Evolutionary conservation across 805 yeast species (phyloP).

Genomic region (Starmerella asiatica): DNA sequence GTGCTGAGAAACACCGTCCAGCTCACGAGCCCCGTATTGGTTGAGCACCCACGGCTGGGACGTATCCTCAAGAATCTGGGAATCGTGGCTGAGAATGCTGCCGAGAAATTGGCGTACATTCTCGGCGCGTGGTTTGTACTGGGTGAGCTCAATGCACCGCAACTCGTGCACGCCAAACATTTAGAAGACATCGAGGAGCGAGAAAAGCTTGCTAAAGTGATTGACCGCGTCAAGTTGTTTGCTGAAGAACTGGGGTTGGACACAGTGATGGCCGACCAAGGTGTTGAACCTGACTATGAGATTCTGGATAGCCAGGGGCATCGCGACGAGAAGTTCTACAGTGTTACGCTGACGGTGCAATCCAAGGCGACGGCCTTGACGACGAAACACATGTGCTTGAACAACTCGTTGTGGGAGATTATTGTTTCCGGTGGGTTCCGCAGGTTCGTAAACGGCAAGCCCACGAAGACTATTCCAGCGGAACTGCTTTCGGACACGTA

Average conservation of each 20-base stretch:
- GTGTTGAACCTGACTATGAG: constrained; percentile 4
- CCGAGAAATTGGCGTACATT: constrained; percentile 29
- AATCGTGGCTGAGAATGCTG: too few species aligned
- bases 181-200: too few species aligned
- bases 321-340: background rate
- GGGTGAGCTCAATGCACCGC: background rate
- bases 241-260: background rate
- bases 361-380: background rate
- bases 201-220: too few species aligned
- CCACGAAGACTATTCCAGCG: constrained; percentile 30
- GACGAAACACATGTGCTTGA: background rate
- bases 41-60: constrained; percentile 28
- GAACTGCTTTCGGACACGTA: constrained; percentile 29
- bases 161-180: background rate
- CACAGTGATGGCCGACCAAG: background rate
- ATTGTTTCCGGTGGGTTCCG: constrained; percentile 17
- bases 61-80: constrained; percentile 23
- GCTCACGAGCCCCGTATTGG: constrained; percentile 28
- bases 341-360: background rate
- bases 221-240: background rate
- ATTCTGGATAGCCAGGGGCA: constrained; percentile 1
- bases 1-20: constrained; percentile 28
- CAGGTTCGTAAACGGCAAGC: constrained; percentile 19
- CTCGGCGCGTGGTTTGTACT: constrained; percentile 32
- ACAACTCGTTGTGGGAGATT: constrained; percentile 5